Evolutionary conservation across 176 grass and related monocot species (phyloP).

Genomic region (Dendrocalamus sinicus): DNA sequence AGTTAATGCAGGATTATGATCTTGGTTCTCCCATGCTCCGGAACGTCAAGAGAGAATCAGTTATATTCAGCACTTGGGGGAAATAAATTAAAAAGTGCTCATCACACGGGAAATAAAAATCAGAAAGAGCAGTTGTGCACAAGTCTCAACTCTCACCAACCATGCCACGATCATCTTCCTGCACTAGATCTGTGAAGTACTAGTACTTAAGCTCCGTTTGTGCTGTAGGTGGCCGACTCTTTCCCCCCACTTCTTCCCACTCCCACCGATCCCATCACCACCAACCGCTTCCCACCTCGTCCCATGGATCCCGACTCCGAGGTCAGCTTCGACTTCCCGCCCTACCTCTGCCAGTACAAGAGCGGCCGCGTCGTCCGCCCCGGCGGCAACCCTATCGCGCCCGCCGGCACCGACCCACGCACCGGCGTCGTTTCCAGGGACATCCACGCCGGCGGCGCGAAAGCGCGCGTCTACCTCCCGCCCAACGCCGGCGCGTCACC

Average conservation of each 20-base stretch:
- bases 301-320: slow-evolving; percentile 78
- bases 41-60: background rate
- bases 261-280: background rate
- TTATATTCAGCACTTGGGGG: background rate
- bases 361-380: slow-evolving; percentile 66
- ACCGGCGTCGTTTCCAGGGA: slow-evolving; percentile 68
- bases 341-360: slow-evolving; percentile 81
- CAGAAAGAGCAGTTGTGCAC: background rate
- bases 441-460: slow-evolving; percentile 47
- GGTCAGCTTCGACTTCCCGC: slow-evolving; percentile 66
- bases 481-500: background rate
- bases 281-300: slow-evolving; percentile 22
- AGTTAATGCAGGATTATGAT: background rate
- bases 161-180: background rate
- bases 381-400: slow-evolving; percentile 11
- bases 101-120: background rate
- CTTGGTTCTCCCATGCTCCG: background rate
- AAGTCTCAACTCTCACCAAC: slow-evolving; percentile 35
- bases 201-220: background rate
- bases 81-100: background rate
- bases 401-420: slow-evolving; percentile 45
- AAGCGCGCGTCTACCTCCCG: slow-evolving; percentile 65
- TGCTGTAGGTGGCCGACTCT: slow-evolving; percentile 40
- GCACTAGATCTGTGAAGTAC: background rate
- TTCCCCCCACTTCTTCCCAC: background rate